These are phyloP conservation scores for Lentinula boryana DNA, from an alignment of 768 basidiomycete species.

Conservation along the genomic window DNA sequence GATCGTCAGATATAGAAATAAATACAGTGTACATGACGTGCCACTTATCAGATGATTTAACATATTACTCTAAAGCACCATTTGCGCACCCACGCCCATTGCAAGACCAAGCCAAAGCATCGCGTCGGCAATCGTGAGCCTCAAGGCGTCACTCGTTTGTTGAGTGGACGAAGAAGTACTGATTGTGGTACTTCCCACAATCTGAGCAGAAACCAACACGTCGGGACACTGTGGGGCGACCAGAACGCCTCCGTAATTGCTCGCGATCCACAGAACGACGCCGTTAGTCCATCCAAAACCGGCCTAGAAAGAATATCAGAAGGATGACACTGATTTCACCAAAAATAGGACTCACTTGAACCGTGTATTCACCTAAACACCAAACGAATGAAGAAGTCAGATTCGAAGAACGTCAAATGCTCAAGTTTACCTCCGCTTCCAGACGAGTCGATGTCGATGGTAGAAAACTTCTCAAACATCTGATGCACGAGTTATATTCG, in stretches of 20 bases:
- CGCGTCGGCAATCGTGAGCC: background rate
- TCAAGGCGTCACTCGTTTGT: background rate
- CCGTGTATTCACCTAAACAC: conserved; percentile 61
- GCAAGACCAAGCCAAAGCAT: background rate
- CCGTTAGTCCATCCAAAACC: conserved; percentile 93
- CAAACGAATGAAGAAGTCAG: background rate
- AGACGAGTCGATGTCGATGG: conserved; percentile 68
- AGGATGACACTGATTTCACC: background rate
- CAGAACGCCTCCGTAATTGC: conserved; percentile 55
- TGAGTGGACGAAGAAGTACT: background rate
- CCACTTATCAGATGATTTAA: background rate
- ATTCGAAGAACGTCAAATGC: background rate
- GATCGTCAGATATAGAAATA: background rate
- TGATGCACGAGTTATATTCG: conserved; percentile 18
- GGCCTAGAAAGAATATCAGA: conserved; percentile 28
- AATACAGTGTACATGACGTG: background rate
- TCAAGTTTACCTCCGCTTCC: conserved; percentile 58
- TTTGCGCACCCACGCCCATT: background rate
- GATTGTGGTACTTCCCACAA: background rate
- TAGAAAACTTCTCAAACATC: conserved; percentile 91
- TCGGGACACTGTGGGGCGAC: conserved; percentile 60
- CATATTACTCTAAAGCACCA: background rate
- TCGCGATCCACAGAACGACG: conserved; percentile 69
- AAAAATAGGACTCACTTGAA: conserved; percentile 44
- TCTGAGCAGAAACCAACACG: conserved; percentile 15